Evolutionary conservation across 2,329 filamentous ascomycete genomes (phyloP).

Genomic region (Fusarium cicatricum): DNA sequence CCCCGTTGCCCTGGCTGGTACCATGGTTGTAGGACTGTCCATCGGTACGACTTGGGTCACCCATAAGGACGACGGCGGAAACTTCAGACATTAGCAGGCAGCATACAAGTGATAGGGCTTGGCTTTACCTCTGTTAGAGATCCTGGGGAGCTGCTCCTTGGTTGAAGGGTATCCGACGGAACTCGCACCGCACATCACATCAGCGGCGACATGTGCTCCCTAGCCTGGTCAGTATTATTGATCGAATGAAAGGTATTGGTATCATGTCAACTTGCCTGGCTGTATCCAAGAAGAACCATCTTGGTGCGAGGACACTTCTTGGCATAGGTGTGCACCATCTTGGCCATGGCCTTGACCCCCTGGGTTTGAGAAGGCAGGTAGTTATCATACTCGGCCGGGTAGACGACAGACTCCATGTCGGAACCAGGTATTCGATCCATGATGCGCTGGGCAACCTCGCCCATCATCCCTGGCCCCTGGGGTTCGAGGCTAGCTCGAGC

Average conservation of each 20-base stretch:
- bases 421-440: slow-evolving; percentile 18
- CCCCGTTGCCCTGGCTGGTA: slow-evolving; percentile 21
- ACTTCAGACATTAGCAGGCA: slow-evolving; percentile 4
- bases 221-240: neutral
- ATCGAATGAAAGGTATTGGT: neutral
- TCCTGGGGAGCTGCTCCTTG: neutral
- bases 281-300: slow-evolving; percentile 33
- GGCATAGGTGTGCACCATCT: slow-evolving; percentile 13
- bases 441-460: slow-evolving; percentile 12
- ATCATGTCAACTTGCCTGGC: slow-evolving; percentile 2
- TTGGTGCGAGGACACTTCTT: slow-evolving; percentile 27
- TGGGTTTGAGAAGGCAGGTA: slow-evolving; percentile 32
- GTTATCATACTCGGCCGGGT: slow-evolving; percentile 29
- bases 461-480: slow-evolving; percentile 30
- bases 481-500: slow-evolving; percentile 33
- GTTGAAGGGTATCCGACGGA: slow-evolving; percentile 10
- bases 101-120: fast-evolving
- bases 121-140: slow-evolving; percentile 11
- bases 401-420: slow-evolving; percentile 30
- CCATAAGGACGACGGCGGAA: slow-evolving; percentile 12
- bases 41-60: slow-evolving; percentile 21
- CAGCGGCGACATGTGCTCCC: slow-evolving; percentile 24
- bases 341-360: slow-evolving; percentile 20
- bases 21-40: slow-evolving; percentile 23
- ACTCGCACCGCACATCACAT: slow-evolving; percentile 25